Evolutionary conservation across 768 basidiomycete species (phyloP), one percentile per base, ranked within the genome.

Genomic region (Erythrobasidium yunnanense): DNA sequence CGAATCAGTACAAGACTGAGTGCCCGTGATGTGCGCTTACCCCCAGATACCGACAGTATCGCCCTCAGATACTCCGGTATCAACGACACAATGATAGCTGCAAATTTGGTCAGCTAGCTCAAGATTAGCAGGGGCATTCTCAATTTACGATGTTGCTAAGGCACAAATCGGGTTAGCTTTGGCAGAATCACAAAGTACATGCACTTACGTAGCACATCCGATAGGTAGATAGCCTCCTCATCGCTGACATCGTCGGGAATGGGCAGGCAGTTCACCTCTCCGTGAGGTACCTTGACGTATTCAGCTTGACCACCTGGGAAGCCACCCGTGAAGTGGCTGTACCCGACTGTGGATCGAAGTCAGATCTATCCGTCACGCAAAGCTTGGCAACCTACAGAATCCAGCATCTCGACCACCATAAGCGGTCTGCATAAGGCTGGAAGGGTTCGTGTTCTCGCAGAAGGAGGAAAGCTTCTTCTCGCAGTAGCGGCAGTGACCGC

Each of bases 301-400:
- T 88, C 86, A 0, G 86, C 84, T 72, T 88, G 87, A 0, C 85
- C 86, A 20, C 83, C 87, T 3, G 87, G 80, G 74, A 83, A 86
- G 11, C 86, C 86, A 3, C 85, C 84, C 0, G 84, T 83, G 70
- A 86, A 81, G 74, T 85, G 84, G 55, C 23, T 17, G 42, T 55
- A 22, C 23, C 18, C 30, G 6, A 17, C 52, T 8, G n/a, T 11
- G 38, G 38, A n/a, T n/a, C n/a, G n/a, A n/a, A n/a, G n/a, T 45
- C 20, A n/a, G n/a, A n/a, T n/a, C 20, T 34, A 58, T 7, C 20
- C 34, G 13, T 52, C 7, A 32, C 4, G 17, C 8, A n/a, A 5
- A 49, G 25, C 52, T 33, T 42, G 52, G 35, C n/a, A 32, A 76
- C 70, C 58, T 75, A 49, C 77, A 66, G 77, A 86, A 83, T 0